Evolutionary conservation across 495 filamentous ascomycete genomes (phyloP), one percentile per base, ranked within the genome.

Genomic region (Echria macrotheca): DNA sequence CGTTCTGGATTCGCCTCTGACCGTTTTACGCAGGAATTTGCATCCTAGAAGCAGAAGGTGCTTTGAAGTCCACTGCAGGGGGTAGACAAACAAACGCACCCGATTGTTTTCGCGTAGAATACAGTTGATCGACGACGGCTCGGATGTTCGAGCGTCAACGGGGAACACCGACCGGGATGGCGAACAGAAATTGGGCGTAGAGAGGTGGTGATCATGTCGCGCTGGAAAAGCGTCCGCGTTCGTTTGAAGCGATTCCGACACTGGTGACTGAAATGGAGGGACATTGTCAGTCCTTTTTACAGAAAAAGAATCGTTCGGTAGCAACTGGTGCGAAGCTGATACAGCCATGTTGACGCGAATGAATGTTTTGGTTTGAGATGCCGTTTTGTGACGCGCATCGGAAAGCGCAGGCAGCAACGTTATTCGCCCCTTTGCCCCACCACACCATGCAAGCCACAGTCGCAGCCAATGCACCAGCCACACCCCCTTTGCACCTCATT

Each of bases 91-190:
- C 38, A 41, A 41, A 41, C 38, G 38, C 7, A 21, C 38, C 23
- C 38, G 38, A 5, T 41, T 41, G 38, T 41, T 41, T 41, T 41
- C 15, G 38, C 38, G 38, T 23, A 41, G 23, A 41, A 41, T 41
- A 41, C 38, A 12, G 38, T 41, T 41, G 38, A 41, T 41, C 38
- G 38, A 41, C 23, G 38, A 41, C 38, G 38, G 38, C 38, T 41
- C 38, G 19, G 38, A 19, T 23, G 38, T 41, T 41, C 19, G 38
- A 41, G 38, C 19, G 38, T 19, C 38, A 41, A 19, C 19, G 38
- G 38, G 38, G 19, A 4, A 19, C 5, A 19, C 5, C 4, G 38
- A 41, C 23, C 5, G 5, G 19, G 38, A 41, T 41, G 38, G 38
- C 14, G 38, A 31, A 12, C 28, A 31, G 28, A 12, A 31, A 31